phyloP scores from a whole-genome alignment of 2,329 filamentous ascomycete genomes.

The Aspergillus novoparasiticus region DNA sequence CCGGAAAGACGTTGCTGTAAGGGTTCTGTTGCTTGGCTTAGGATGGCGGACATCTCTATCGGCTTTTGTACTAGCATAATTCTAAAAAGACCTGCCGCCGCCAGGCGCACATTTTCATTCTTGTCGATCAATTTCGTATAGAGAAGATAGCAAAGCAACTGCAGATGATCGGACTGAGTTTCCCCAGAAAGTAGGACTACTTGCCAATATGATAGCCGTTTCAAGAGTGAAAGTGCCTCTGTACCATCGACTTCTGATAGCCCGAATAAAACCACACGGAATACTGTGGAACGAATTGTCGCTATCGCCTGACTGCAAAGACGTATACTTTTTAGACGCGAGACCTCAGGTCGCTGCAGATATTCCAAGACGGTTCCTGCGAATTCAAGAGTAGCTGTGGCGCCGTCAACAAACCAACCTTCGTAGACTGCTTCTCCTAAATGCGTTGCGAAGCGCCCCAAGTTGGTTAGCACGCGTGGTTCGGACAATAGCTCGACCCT shows the following conservation, averaged over 20 bases:
- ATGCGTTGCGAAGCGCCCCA: slow-evolving; percentile 78
- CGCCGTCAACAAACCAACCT: slow-evolving; percentile 92
- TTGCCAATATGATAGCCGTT: slow-evolving; percentile 94
- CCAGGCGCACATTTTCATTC: slow-evolving; percentile 66
- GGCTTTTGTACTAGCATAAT: slow-evolving; percentile 93
- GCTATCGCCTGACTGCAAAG: slow-evolving; percentile 83
- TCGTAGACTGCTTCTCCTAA: slow-evolving; percentile 90
- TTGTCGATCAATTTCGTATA: slow-evolving; percentile 83
- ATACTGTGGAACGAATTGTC: slow-evolving; percentile 74
- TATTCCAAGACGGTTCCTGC: slow-evolving; percentile 84
- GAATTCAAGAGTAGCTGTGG: slow-evolving; percentile 81
- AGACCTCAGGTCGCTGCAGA: slow-evolving; percentile 80
- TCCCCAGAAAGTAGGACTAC: slow-evolving; percentile 82
- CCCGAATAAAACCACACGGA: slow-evolving; percentile 76
- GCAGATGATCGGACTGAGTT: slow-evolving; percentile 77
- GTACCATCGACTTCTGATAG: slow-evolving; percentile 79
- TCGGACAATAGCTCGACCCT: slow-evolving; percentile 75
- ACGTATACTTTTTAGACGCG: slow-evolving; percentile 81
- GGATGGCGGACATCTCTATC: slow-evolving; percentile 72
- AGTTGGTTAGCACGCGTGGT: slow-evolving; percentile 81
- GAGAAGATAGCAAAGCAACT: slow-evolving; percentile 87
- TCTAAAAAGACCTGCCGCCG: slow-evolving; percentile 84
- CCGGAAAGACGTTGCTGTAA: slow-evolving; percentile 72
- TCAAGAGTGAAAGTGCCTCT: slow-evolving; percentile 72
- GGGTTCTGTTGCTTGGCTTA: slow-evolving; percentile 69